These are phyloP conservation scores for Phytophthora ohioensis DNA, from an alignment of 352 stramenopile genomes.

Conservation along the genomic window DNA sequence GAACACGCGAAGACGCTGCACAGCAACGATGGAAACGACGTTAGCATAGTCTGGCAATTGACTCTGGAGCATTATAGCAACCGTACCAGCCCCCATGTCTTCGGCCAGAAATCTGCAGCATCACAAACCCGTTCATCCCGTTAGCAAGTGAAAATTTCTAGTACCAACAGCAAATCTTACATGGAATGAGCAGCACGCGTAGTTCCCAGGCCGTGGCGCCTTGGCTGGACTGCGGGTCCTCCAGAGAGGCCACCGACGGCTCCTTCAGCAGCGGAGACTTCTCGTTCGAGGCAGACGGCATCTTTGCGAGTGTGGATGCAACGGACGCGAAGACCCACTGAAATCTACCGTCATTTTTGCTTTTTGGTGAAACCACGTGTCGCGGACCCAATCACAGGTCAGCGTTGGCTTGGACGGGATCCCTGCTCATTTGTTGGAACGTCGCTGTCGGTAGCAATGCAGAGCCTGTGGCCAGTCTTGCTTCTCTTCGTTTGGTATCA, in stretches of 20 bases:
- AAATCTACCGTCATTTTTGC: constrained; percentile 40
- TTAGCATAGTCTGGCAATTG: background rate
- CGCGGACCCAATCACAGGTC: constrained; percentile 30
- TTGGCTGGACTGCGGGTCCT: constrained; percentile 33
- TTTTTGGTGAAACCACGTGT: constrained; percentile 28
- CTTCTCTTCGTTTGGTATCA: background rate
- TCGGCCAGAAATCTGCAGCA: constrained; percentile 75
- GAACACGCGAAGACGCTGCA: constrained; percentile 65
- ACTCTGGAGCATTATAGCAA: background rate
- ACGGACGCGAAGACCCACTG: background rate
- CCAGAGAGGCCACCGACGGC: constrained; percentile 20
- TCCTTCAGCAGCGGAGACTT: constrained; percentile 51
- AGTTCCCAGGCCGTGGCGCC: constrained; percentile 65
- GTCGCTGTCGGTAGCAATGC: background rate
- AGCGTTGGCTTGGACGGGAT: background rate
- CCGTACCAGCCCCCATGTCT: constrained; percentile 66
- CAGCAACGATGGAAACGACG: background rate
- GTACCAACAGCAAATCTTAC: constrained; percentile 37
- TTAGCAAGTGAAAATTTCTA: constrained; percentile 8
- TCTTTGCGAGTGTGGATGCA: constrained; percentile 33
- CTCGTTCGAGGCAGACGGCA: constrained; percentile 40
- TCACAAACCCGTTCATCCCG: constrained; percentile 8
- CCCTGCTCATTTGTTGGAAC: constrained; percentile 17
- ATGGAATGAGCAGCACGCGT: constrained; percentile 75
- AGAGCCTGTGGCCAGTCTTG: constrained; percentile 1